phyloP scores from a whole-genome alignment of 23 red algal genomes.

The Cyanidioschyzon merolae region DNA sequence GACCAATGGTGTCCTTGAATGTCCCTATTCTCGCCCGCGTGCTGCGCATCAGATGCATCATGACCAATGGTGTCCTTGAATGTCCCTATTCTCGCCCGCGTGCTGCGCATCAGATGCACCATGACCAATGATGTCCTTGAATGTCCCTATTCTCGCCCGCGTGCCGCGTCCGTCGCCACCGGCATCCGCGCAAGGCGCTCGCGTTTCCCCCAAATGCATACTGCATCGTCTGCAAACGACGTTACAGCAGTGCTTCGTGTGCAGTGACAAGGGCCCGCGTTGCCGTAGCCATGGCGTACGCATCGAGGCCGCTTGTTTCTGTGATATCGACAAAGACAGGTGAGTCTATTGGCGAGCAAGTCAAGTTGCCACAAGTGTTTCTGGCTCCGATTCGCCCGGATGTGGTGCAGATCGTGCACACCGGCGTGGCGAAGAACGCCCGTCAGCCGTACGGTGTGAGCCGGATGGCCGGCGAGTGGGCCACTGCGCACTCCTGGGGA shows the following conservation, averaged over 20 bases:
- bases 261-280: background rate
- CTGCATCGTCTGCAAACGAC: no score
- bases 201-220: no score
- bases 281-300: background rate
- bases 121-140: no score
- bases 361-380: conserved; percentile 68
- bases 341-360: conserved; percentile 12
- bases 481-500: conserved; percentile 93
- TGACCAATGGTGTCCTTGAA: no score
- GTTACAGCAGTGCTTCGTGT: background rate
- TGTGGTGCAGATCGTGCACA: conserved; percentile 81
- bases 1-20: no score
- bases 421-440: conserved; percentile 76
- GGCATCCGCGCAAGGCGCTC: no score
- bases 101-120: no score
- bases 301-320: conserved; percentile 19
- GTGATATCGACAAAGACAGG: conserved; percentile 23
- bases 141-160: no score
- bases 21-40: no score
- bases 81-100: no score
- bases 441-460: conserved; percentile 88
- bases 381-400: conserved; percentile 88
- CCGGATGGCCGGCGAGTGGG: conserved; percentile 74
- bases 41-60: no score
- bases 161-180: no score